Percentiles rank a stretch among this genome's conserved stretches.
phyloP scores from a whole-genome alignment of 768 basidiomycete species.

The Amyloporia xantha region DNA sequence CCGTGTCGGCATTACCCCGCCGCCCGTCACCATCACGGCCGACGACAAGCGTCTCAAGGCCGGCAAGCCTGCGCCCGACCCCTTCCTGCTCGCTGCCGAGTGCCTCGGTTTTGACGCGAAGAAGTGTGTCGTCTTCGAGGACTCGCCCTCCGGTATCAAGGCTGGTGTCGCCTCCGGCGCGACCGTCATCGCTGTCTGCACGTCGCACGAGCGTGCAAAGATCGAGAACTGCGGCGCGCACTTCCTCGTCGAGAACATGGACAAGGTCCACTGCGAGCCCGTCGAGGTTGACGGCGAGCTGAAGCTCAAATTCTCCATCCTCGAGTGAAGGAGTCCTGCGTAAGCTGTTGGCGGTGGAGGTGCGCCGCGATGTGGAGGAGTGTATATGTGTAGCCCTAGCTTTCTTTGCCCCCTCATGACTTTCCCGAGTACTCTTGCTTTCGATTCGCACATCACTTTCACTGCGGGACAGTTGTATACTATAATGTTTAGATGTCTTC shows the following conservation, averaged over 20 bases:
- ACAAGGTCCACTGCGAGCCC: conserved; percentile 36
- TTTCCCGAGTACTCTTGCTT: background rate
- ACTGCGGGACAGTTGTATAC: background rate
- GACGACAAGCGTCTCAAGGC: conserved; percentile 69
- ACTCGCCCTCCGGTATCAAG: conserved; percentile 59
- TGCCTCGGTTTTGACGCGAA: conserved; percentile 49
- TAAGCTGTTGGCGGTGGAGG: too few relatives aligned
- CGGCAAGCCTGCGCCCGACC: conserved; percentile 57
- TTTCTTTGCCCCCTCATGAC: too few relatives aligned
- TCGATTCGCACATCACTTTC: background rate
- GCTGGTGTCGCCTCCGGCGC: conserved; percentile 71
- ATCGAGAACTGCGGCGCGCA: conserved; percentile 53
- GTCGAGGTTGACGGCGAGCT: conserved; percentile 29
- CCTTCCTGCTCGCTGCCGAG: conserved; percentile 55
- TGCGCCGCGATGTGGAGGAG: too few relatives aligned
- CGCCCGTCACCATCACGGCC: conserved; percentile 65
- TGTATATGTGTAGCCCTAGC: too few relatives aligned
- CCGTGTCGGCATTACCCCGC: conserved; percentile 62
- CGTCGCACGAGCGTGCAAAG: conserved; percentile 53
- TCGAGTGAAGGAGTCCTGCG: background rate
- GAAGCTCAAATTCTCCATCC: conserved; percentile 38
- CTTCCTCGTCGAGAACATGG: conserved; percentile 50
- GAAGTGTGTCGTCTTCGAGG: conserved; percentile 74
- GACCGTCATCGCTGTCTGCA: conserved; percentile 70
- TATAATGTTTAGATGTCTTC: background rate